A percentile compares a stretch with the other conserved stretches of the same genome.
Conservation (phyloP, 192 early-diverging fungal genomes). For the Paraglomus brasilianum region DNA sequence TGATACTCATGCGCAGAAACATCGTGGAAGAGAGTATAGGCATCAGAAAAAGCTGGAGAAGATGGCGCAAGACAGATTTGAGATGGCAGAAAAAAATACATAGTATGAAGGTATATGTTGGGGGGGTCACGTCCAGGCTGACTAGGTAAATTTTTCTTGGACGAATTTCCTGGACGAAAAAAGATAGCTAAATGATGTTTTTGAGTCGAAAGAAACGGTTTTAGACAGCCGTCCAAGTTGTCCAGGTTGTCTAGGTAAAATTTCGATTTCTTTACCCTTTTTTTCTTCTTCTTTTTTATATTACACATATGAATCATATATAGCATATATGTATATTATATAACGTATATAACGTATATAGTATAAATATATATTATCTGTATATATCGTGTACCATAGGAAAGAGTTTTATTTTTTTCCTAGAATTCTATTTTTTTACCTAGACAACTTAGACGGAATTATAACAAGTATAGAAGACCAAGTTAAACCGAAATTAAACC, state of each 20-base stretch:
- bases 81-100: conserved; percentile 13
- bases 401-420: conserved; percentile 26
- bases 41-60: conserved; percentile 8
- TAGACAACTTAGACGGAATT: conserved; percentile 25
- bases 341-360: conserved; percentile 25
- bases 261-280: conserved; percentile 24
- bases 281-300: conserved; percentile 18
- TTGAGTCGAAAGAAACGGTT: conserved; percentile 3
- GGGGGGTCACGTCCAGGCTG: neutral
- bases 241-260: conserved; percentile 28
- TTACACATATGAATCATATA: conserved; percentile 7
- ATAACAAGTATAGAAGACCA: conserved; percentile 30
- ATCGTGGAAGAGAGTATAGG: neutral
- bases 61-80: conserved; percentile 1
- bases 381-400: no score
- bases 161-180: conserved; percentile 12
- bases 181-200: conserved; percentile 11
- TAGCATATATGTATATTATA: conserved; percentile 2
- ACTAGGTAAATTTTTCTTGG: conserved; percentile 17
- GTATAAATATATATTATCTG: no score
- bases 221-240: conserved; percentile 30
- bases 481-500: conserved; percentile 28
- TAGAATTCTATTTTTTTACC: conserved; percentile 28
- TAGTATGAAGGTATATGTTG: neutral
- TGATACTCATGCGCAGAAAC: neutral